phyloP scores from a whole-genome alignment of 2,329 filamentous ascomycete species.

The Uncinocarpus reesii region DNA sequence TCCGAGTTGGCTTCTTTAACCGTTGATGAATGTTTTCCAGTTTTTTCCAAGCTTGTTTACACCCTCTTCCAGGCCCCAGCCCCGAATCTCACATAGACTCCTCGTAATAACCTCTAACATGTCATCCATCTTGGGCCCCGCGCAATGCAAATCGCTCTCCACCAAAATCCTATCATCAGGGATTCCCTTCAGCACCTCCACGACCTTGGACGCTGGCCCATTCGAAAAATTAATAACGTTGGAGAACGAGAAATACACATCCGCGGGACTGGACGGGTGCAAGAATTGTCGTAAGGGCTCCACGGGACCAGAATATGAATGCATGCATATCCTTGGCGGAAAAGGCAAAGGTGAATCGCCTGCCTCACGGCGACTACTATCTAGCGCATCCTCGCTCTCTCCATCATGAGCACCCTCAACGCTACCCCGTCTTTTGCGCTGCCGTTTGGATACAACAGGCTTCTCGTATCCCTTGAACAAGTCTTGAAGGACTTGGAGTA shows the following conservation, averaged over 20 bases:
- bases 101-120: conserved; percentile 63
- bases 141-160: conserved; percentile 81
- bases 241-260: conserved; percentile 84
- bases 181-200: conserved; percentile 58
- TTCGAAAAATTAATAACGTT: conserved; percentile 65
- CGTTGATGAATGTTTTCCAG: conserved; percentile 67
- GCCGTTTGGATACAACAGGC: conserved; percentile 40
- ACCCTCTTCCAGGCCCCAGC: conserved; percentile 65
- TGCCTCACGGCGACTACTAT: conserved; percentile 15
- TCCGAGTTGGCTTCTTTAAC: conserved; percentile 26
- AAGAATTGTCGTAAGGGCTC: conserved; percentile 71
- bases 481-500: conserved; percentile 47
- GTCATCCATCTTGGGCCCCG: conserved; percentile 70
- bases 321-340: conserved; percentile 81
- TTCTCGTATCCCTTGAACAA: conserved; percentile 51
- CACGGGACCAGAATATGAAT: conserved; percentile 76
- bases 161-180: conserved; percentile 71
- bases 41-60: conserved; percentile 59
- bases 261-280: conserved; percentile 58
- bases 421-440: conserved; percentile 31
- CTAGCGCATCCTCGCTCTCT: conserved; percentile 22
- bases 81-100: conserved; percentile 66
- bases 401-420: conserved; percentile 24
- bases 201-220: conserved; percentile 44
- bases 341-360: conserved; percentile 48